Evolutionary conservation across 495 filamentous ascomycete species (phyloP).

Genomic region (Bacidia rubella): DNA sequence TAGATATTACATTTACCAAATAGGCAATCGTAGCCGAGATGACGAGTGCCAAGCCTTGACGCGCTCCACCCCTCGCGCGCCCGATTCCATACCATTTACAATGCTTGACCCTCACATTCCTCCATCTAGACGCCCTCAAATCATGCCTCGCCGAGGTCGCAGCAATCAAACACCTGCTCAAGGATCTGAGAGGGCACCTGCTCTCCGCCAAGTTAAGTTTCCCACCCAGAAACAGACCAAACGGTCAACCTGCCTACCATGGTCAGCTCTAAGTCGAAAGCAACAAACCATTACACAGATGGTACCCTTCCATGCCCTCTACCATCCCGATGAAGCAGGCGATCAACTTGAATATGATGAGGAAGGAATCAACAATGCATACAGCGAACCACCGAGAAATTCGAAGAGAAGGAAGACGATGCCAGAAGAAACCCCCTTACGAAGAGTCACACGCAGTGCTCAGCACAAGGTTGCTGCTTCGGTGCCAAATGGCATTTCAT

Average conservation of each 20-base stretch:
- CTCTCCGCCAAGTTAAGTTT: conserved; percentile 5
- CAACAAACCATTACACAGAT: conserved; percentile 24
- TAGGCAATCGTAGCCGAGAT: not conserved
- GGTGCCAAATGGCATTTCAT: not conserved
- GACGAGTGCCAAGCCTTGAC: not conserved
- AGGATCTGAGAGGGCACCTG: not conserved
- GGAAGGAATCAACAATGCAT: conserved; percentile 7
- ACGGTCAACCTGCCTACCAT: conserved; percentile 3
- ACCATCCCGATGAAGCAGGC: conserved; percentile 11
- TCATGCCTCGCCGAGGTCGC: not conserved
- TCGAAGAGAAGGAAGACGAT: conserved; percentile 9
- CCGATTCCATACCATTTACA: too few species aligned
- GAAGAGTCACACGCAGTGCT: conserved; percentile 7
- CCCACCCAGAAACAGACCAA: not conserved
- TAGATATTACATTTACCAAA: not conserved
- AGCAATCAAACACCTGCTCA: not conserved
- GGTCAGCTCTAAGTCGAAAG: conserved; percentile 9
- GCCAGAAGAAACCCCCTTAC: not conserved
- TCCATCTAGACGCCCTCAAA: not conserved
- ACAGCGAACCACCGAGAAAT: not conserved
- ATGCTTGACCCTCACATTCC: too few species aligned
- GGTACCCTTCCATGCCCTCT: conserved; percentile 9
- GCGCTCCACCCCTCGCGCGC: not conserved
- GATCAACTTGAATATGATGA: conserved; percentile 8
- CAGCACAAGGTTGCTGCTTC: conserved; percentile 4